Base-by-base conservation (phyloP, 441 rosid genomes). In the Arabidopsis lyrata region DNA sequence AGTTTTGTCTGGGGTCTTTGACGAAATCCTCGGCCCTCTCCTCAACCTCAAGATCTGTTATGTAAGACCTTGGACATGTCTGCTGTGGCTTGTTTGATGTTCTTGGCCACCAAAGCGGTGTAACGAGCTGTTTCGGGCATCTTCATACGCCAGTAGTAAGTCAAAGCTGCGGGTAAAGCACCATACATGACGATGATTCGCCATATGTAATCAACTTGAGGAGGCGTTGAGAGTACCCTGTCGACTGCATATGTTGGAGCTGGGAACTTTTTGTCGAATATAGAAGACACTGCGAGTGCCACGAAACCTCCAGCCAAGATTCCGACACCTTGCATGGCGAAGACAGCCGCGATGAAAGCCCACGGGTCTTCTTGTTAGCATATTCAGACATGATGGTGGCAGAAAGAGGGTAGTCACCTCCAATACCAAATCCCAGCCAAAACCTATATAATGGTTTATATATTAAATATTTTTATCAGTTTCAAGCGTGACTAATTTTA, bases 381-480 rank as follows among this genome's bases (percentile, higher is more conserved):
- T 83, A 88, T 65, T 90, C 96, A 0, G 89, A 86, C 93, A 90
- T 90, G 15, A 88, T 88, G 0, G 93, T 83, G 8, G 96, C 90
- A 0, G 91, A 90, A 54, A 90, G 86, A 4, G 96, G 93, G 42
- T 90, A 90, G 62, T 90, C 96, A 1, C 96, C 96, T 0, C 96
- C 93, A 5, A 90, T 84, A 14, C 96, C 96, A 5, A 90, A 86
- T 57, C 96, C 93, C 0, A 90, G 72, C 96, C 96, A 90, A 59
- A 90, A 90, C 66, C 92, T 78, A 14, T 1, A 22, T 2, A 22
- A 22, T 22, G 2, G 24, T 22, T 22, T 22, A 2, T 2, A 22
- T 2, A 3, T 22, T 22, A 22, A 22, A 22, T n/a, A n/a, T n/a
- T n/a, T n/a, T n/a, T n/a, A n/a, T n/a, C n/a, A n/a, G n/a, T n/a